These are phyloP conservation scores for Neurospora tetrasperma DNA, from an alignment of 495 filamentous ascomycete genomes.

Conservation along the genomic window DNA sequence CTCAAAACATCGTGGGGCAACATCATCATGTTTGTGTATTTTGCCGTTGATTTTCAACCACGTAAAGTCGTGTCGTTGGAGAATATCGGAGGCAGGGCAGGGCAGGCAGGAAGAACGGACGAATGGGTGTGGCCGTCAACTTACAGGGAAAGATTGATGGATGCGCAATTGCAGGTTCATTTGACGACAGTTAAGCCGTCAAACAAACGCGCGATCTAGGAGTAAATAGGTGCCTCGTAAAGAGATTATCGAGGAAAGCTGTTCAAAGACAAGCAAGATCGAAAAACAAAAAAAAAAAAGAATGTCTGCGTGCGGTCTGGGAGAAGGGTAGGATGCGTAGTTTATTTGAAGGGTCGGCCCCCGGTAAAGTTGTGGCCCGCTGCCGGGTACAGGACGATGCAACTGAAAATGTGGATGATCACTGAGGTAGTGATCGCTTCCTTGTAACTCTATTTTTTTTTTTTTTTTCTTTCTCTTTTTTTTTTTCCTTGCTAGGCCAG, in stretches of 20 bases:
- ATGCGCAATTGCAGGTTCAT: slow-evolving; percentile 55
- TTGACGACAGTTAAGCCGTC: slow-evolving; percentile 53
- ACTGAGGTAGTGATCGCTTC: background rate
- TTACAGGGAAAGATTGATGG: slow-evolving; percentile 36
- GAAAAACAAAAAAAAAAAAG: slow-evolving; percentile 11
- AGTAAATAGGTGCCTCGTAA: slow-evolving; percentile 2
- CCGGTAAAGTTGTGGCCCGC: background rate
- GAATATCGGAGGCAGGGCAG: too few relatives aligned
- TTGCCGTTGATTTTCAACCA: too few relatives aligned
- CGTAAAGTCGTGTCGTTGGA: too few relatives aligned
- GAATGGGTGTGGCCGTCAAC: slow-evolving; percentile 11
- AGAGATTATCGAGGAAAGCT: background rate
- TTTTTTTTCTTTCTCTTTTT: background rate
- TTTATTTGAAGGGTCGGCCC: background rate
- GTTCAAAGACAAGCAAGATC: slow-evolving; percentile 7
- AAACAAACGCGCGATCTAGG: slow-evolving; percentile 49
- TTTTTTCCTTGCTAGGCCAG: background rate
- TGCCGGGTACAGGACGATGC: background rate
- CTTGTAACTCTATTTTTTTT: background rate
- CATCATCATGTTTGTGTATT: too few relatives aligned
- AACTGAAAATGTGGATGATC: background rate
- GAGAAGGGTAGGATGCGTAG: background rate
- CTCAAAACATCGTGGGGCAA: too few relatives aligned
- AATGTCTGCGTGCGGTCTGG: background rate
- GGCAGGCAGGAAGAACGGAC: background rate